phyloP scores from a whole-genome alignment of 2,329 filamentous ascomycete genomes.

The Aspergillus bombycis region DNA sequence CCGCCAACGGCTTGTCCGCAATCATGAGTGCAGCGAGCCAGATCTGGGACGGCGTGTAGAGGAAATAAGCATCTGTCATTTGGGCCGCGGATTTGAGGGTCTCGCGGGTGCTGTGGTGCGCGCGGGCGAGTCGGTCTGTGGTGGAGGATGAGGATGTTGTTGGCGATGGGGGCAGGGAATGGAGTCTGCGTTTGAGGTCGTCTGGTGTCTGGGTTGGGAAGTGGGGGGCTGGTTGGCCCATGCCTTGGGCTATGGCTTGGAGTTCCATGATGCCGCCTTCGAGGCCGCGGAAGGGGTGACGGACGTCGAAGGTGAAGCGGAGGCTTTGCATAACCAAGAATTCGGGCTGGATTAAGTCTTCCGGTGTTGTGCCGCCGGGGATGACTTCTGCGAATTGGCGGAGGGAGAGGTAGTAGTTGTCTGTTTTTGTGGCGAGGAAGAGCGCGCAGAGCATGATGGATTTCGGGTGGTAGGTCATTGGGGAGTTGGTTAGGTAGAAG shows the following conservation, averaged over 20 bases:
- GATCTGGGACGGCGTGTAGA: constrained; percentile 92
- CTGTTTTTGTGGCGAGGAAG: constrained; percentile 91
- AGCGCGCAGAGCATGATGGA: constrained; percentile 87
- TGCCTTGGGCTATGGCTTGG: constrained; percentile 65
- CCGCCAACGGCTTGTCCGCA: constrained; percentile 61
- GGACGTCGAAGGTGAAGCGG: constrained; percentile 89
- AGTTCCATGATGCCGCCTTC: constrained; percentile 87
- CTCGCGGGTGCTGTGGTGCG: constrained; percentile 73
- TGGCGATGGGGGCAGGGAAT: constrained; percentile 34
- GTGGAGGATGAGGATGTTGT: constrained; percentile 31
- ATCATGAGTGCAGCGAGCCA: constrained; percentile 80
- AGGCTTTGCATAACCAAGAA: constrained; percentile 91
- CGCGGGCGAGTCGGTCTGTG: constrained; percentile 57
- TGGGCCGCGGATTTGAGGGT: constrained; percentile 78
- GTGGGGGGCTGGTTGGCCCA: constrained; percentile 46
- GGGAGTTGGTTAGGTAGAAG: constrained; percentile 93
- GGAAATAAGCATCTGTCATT: constrained; percentile 94
- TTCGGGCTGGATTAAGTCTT: constrained; percentile 86
- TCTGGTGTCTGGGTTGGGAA: constrained; percentile 34
- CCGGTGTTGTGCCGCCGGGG: constrained; percentile 70
- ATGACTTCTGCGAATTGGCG: constrained; percentile 70
- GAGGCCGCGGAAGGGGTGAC: constrained; percentile 84
- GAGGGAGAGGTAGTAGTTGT: constrained; percentile 75
- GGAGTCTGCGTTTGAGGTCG: constrained; percentile 33
- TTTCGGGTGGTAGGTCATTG: constrained; percentile 94